Evolutionary conservation across 2,329 filamentous ascomycete genomes (phyloP).

Genomic region (Neoscytalidium dimidiatum): DNA sequence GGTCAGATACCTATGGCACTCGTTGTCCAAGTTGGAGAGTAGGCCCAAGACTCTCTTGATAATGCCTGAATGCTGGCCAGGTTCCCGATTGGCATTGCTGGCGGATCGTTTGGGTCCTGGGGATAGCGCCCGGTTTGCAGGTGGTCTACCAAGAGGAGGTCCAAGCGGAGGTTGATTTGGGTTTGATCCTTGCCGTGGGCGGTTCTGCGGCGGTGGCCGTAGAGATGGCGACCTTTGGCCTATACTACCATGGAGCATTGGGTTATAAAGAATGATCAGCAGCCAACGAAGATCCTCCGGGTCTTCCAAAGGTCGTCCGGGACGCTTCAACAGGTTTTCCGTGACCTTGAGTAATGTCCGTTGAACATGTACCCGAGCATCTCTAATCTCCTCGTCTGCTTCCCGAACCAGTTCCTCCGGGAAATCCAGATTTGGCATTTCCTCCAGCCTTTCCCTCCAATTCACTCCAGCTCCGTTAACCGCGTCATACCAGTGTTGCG

Average conservation of each 20-base stretch:
- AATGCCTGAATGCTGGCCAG: slow-evolving; percentile 76
- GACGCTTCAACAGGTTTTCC: slow-evolving; percentile 78
- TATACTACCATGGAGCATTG: slow-evolving; percentile 61
- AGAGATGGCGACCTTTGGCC: neutral
- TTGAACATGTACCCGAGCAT: slow-evolving; percentile 70
- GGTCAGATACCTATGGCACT: slow-evolving; percentile 76
- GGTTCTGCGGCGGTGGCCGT: neutral
- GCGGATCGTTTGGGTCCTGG: neutral
- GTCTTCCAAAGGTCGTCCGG: slow-evolving; percentile 67
- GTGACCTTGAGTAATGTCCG: slow-evolving; percentile 73
- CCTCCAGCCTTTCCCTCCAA: slow-evolving; percentile 64
- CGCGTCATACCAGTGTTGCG: slow-evolving; percentile 73
- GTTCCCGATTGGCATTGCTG: slow-evolving; percentile 23
- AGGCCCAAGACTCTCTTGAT: slow-evolving; percentile 83
- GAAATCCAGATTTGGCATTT: slow-evolving; percentile 47
- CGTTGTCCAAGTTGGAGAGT: slow-evolving; percentile 71
- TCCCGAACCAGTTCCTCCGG: slow-evolving; percentile 35
- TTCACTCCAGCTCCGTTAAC: slow-evolving; percentile 67
- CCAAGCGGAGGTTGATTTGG: slow-evolving; percentile 1
- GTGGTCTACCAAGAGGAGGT: neutral
- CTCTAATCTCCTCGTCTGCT: slow-evolving; percentile 55
- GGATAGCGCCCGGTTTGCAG: neutral
- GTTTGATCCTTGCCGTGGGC: slow-evolving; percentile 17
- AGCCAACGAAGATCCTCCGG: slow-evolving; percentile 76
- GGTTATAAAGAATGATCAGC: slow-evolving; percentile 77